Evolutionary conservation across 2,329 filamentous ascomycete genomes (phyloP).

Genomic region (Fusarium bactridioides): DNA sequence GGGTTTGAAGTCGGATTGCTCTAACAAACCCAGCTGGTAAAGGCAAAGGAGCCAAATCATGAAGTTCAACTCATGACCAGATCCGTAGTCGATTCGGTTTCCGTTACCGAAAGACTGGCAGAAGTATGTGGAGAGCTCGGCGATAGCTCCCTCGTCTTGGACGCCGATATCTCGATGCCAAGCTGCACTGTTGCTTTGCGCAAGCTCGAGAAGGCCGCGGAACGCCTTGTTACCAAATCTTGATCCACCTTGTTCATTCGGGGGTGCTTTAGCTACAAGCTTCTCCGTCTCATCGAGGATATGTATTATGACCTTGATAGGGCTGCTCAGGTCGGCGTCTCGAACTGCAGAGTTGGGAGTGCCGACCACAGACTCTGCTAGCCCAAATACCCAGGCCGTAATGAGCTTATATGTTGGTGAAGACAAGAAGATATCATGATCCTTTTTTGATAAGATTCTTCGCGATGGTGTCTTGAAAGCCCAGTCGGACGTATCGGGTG

Average conservation of each 20-base stretch:
- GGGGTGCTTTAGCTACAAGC: slow-evolving; percentile 74
- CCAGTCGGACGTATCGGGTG: slow-evolving; percentile 67
- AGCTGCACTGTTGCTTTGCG: slow-evolving; percentile 60
- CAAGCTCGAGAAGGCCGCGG: slow-evolving; percentile 77
- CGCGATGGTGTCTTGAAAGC: slow-evolving; percentile 73
- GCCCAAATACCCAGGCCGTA: slow-evolving; percentile 82
- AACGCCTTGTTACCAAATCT: slow-evolving; percentile 96
- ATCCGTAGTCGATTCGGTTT: slow-evolving; percentile 92
- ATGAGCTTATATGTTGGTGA: slow-evolving; percentile 81
- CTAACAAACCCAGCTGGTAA: slow-evolving; percentile 76
- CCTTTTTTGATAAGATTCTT: slow-evolving; percentile 80
- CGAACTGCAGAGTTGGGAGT: slow-evolving; percentile 69
- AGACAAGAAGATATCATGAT: slow-evolving; percentile 82
- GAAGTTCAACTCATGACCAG: slow-evolving; percentile 97
- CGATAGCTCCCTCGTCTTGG: slow-evolving; percentile 59
- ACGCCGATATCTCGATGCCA: slow-evolving; percentile 74
- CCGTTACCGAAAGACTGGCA: slow-evolving; percentile 85
- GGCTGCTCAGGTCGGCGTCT: slow-evolving; percentile 65
- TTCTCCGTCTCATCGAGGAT: slow-evolving; percentile 75
- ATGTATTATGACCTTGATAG: slow-evolving; percentile 69
- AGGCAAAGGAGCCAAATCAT: slow-evolving; percentile 96
- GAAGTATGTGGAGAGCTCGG: slow-evolving; percentile 83
- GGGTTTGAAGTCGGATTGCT: slow-evolving; percentile 71
- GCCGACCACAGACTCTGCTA: slow-evolving; percentile 82
- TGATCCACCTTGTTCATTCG: slow-evolving; percentile 85